Evolutionary conservation across 2,329 filamentous ascomycete species (phyloP), one percentile per base, ranked within the genome.

Genomic region (Alternaria sp.): DNA sequence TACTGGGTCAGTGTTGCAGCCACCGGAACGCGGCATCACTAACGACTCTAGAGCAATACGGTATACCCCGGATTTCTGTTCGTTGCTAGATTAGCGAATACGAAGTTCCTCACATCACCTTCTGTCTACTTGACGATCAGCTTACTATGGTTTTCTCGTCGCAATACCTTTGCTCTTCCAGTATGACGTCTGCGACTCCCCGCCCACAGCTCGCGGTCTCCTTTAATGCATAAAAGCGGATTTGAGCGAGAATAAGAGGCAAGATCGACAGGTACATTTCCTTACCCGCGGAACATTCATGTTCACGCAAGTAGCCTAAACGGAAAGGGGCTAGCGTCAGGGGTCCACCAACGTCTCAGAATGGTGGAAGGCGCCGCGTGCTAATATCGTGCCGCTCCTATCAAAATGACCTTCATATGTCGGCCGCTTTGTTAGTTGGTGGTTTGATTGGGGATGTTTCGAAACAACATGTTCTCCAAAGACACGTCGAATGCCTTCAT

Each of bases 401-500:
- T 56, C 57, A 46, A 56, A 22, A 59, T 59, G 52, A 56, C 44
- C 24, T 46, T 59, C 55, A 59, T 56, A 49, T 59, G 42, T 46
- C 38, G 30, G 38, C 46, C 32, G 44, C 51, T 20, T 34, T 36
- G 55, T 56, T 48, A 36, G 41, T 55, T 43, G 30, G 28, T 26
- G 22, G 16, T 56, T 22, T 34, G 12, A 41, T 56, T 28, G 53
- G 16, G 34, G 18, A 26, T 41, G 52, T 59, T 59, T 51, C 38
- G 52, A 51, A 59, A 59, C 57, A 39, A 20, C 12, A 42, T 16
- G 14, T 26, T 32, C 3, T 24, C n/a, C 18, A 30, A 30, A 20
- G 26, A 43, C 11, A 43, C 22, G 38, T 51, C n/a, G 51, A 18
- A 34, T 54, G 28, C 42, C 2, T 34, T 32, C 1, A 18, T 26